Conservation (phyloP, 169 alveolate species). For the Cystoisospora suis region DNA sequence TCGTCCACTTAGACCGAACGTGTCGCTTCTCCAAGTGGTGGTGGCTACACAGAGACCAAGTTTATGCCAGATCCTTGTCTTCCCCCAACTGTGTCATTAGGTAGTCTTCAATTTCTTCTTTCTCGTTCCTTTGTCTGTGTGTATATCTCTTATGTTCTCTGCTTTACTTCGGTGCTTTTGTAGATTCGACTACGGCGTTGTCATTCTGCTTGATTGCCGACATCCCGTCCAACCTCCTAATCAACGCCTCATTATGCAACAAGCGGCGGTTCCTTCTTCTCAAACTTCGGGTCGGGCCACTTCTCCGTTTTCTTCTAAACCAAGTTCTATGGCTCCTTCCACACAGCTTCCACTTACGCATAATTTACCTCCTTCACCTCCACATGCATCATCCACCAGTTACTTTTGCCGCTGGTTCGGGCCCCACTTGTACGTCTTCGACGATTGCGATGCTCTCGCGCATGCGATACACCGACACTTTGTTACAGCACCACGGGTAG, state of each 20-base stretch:
- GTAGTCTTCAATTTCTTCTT: no score
- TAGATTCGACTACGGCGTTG: slow-evolving; percentile 57
- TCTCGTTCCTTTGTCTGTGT: no score
- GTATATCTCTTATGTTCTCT: no score
- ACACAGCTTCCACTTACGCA: not conserved
- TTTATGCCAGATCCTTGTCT: no score
- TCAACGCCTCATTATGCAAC: no score
- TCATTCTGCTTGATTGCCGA: slow-evolving; percentile 39
- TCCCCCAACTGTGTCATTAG: no score
- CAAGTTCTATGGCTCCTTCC: not conserved
- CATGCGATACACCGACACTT: not conserved
- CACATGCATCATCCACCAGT: not conserved
- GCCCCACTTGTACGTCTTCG: not conserved
- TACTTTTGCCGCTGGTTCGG: not conserved
- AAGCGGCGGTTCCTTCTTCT: no score
- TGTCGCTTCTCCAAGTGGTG: no score
- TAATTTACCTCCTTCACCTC: not conserved
- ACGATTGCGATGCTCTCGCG: not conserved
- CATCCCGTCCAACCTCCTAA: no score
- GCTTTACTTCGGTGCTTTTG: not conserved
- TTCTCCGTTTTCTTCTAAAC: not conserved
- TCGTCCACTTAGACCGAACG: no score
- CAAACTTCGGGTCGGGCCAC: not conserved
- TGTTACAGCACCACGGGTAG: not conserved
- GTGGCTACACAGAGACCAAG: no score